Conservation (phyloP, 176 grass and related monocot genomes). For the Microstegium vimineum region DNA sequence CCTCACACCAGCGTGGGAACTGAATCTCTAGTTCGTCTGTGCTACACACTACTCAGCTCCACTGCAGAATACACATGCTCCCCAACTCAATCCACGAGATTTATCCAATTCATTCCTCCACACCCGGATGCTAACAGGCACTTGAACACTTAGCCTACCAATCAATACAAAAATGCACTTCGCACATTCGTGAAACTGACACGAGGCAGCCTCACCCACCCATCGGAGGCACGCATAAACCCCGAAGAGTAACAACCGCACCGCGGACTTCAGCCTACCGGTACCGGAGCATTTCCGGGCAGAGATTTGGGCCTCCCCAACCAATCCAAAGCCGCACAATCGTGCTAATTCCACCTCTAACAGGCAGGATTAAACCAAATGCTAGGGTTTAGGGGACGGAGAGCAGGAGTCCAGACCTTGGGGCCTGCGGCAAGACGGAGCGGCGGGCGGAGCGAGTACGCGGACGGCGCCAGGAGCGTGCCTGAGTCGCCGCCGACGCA, state of each 20-base stretch:
- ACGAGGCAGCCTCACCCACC: neutral
- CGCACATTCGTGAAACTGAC: neutral
- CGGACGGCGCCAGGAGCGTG: constrained; percentile 36
- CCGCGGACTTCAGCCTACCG: neutral
- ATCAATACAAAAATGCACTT: neutral
- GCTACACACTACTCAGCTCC: neutral
- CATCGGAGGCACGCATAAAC: neutral
- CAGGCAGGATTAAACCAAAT: neutral
- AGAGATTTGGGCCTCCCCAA: neutral
- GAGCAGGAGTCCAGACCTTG: constrained; percentile 22
- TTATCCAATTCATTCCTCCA: neutral
- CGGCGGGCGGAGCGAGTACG: constrained; percentile 11
- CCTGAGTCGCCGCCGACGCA: constrained; percentile 1
- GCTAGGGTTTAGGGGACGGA: neutral
- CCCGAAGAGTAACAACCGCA: too few species aligned
- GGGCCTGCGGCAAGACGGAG: neutral
- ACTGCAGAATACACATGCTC: neutral
- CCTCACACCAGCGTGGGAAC: neutral
- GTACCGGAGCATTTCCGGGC: neutral
- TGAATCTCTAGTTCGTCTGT: neutral
- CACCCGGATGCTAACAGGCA: neutral
- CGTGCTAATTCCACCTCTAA: neutral
- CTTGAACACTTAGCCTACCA: neutral
- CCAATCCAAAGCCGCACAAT: neutral
- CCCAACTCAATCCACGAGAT: neutral